phyloP scores from a whole-genome alignment of 352 stramenopile species.

The Globisporangium cylindrosporum region DNA sequence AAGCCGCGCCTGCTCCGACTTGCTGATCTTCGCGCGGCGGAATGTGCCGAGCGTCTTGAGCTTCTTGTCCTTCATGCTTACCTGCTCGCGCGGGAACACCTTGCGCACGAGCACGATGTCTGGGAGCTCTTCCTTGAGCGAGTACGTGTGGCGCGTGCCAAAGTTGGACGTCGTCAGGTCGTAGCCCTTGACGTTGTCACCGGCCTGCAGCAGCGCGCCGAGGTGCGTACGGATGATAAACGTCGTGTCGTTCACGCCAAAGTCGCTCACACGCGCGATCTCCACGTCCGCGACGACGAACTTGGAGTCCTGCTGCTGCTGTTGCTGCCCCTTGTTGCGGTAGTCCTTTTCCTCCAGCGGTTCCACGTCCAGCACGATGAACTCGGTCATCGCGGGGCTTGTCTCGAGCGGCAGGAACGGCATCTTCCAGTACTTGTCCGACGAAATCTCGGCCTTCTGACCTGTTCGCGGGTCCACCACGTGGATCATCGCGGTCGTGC shows the following conservation, averaged over 20 bases:
- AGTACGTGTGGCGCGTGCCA: conserved; percentile 33
- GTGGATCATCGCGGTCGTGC: conserved; percentile 63
- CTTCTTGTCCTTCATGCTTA: conserved; percentile 36
- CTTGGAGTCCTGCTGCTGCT: conserved; percentile 24
- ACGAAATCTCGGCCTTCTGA: conserved; percentile 49
- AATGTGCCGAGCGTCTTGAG: conserved; percentile 46
- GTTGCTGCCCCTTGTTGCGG: conserved; percentile 7
- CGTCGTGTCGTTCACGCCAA: conserved; percentile 79
- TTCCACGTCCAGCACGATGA: conserved; percentile 71
- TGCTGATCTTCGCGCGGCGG: conserved; percentile 42
- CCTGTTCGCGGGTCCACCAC: conserved; percentile 58
- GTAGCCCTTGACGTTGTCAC: conserved; percentile 74
- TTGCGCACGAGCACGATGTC: conserved; percentile 79
- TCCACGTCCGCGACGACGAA: conserved; percentile 66
- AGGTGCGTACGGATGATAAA: conserved; percentile 67
- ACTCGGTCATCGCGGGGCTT: conserved; percentile 59
- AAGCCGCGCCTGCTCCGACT: conserved; percentile 41
- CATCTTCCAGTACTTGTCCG: conserved; percentile 72
- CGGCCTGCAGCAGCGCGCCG: conserved; percentile 47
- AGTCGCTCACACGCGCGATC: conserved; percentile 63
- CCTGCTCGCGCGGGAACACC: conserved; percentile 46
- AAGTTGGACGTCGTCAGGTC: conserved; percentile 63
- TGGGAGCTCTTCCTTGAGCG: conserved; percentile 58
- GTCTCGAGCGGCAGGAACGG: conserved; percentile 62
- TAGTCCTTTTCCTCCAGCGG: conserved; percentile 25